phyloP scores from a whole-genome alignment of 116 monocot species.

The Iris pallida region DNA sequence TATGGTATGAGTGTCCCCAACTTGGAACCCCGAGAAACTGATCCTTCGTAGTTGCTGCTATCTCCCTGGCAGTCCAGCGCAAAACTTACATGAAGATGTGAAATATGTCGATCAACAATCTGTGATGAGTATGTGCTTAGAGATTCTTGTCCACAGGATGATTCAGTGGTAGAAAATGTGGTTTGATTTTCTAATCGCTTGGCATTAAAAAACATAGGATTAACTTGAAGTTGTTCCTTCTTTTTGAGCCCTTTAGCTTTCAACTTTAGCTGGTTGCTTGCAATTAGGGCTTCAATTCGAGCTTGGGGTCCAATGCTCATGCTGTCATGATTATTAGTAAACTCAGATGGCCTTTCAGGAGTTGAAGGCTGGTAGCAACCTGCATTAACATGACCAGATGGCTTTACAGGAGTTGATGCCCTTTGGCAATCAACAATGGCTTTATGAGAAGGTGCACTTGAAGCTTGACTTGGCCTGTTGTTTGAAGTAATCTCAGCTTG shows the following conservation, averaged over 20 bases:
- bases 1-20: conserved; percentile 10
- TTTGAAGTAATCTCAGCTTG: conserved; percentile 11
- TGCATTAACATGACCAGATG: no score
- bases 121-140: no score
- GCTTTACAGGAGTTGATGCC: background rate
- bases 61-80: conserved; percentile 6
- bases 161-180: background rate
- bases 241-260: conserved; percentile 18
- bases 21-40: background rate
- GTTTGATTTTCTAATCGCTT: background rate
- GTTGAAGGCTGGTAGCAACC: background rate
- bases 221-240: conserved; percentile 12
- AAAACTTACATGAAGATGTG: background rate
- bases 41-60: conserved; percentile 9
- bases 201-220: background rate
- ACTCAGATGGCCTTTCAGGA: conserved; percentile 6
- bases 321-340: conserved; percentile 10
- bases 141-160: no score
- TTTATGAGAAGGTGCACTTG: no score
- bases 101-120: no score
- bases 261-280: conserved; percentile 3
- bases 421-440: background rate
- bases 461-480: conserved; percentile 3
- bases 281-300: conserved; percentile 9
- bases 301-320: conserved; percentile 12